These are phyloP conservation scores for Malania oleifera DNA, from an alignment of 164 flowering plant species.

Conservation along the genomic window DNA sequence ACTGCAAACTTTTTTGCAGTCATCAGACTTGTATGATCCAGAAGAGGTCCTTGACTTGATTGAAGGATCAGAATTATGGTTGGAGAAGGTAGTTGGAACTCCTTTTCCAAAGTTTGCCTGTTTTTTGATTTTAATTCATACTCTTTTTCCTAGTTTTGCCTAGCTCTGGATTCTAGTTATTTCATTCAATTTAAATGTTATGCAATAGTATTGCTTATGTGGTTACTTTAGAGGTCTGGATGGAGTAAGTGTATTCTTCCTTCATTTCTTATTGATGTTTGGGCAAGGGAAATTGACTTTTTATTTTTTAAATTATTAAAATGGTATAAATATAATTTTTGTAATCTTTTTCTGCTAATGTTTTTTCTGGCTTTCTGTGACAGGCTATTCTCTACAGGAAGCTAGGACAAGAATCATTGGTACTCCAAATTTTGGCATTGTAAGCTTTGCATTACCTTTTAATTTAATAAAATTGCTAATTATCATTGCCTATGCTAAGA, in stretches of 20 bases:
- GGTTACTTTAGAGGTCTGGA: neutral
- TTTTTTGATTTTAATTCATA: neutral
- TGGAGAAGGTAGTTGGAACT: conserved; percentile 69
- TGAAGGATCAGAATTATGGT: conserved; percentile 91
- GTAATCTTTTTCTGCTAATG: too few species aligned
- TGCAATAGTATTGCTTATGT: neutral
- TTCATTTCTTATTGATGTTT: neutral
- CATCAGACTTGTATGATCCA: conserved; percentile 90
- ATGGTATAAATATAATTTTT: too few species aligned
- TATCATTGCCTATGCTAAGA: too few species aligned
- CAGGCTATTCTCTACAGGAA: conserved; percentile 97
- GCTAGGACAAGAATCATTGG: conserved; percentile 89
- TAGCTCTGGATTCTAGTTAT: too few species aligned
- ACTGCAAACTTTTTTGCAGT: conserved; percentile 78
- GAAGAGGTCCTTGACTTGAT: conserved; percentile 88
- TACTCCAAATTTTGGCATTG: conserved; percentile 93
- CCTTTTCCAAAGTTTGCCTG: conserved; percentile 1
- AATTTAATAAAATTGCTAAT: too few species aligned
- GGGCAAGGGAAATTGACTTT: too few species aligned
- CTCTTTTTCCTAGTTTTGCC: neutral
- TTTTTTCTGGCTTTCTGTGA: conserved; percentile 10
- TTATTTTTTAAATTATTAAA: too few species aligned
- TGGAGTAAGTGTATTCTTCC: neutral
- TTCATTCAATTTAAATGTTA: neutral
- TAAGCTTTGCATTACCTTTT: conserved; percentile 32